These are phyloP conservation scores for Physcomitrellopsis africana DNA, from an alignment of 225 moss, liverwort and hornwort species.

Conservation along the genomic window DNA sequence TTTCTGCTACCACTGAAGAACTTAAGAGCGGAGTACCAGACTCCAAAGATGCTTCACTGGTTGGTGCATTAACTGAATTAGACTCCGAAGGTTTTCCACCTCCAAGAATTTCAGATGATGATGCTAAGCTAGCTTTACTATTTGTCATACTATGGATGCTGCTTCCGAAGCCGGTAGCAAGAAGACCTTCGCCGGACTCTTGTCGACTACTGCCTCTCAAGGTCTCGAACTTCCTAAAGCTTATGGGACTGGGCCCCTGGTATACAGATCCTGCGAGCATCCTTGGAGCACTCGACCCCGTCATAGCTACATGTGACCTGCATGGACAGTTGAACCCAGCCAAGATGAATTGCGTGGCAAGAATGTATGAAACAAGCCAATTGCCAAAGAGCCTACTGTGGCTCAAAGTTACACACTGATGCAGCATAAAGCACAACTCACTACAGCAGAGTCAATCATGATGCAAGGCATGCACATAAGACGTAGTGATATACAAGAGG, in stretches of 20 bases:
- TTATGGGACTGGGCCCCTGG: slow-evolving; percentile 65
- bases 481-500: too few species aligned
- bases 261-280: slow-evolving; percentile 88
- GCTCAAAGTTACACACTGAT: too few species aligned
- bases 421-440: too few species aligned
- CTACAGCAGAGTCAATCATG: too few species aligned
- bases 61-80: slow-evolving; percentile 62
- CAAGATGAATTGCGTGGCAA: background rate
- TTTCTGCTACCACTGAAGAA: slow-evolving; percentile 70
- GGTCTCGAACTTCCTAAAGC: slow-evolving; percentile 72
- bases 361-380: background rate
- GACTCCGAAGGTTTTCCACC: slow-evolving; percentile 54
- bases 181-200: slow-evolving; percentile 68
- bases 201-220: slow-evolving; percentile 74
- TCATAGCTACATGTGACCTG: slow-evolving; percentile 71
- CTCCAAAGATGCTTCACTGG: slow-evolving; percentile 79
- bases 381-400: too few species aligned
- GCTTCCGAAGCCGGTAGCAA: slow-evolving; percentile 64
- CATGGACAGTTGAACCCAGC: slow-evolving; percentile 25
- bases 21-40: slow-evolving; percentile 71
- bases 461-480: too few species aligned
- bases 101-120: slow-evolving; percentile 50
- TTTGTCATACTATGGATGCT: slow-evolving; percentile 41
- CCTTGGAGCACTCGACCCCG: slow-evolving; percentile 68
- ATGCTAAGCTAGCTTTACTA: slow-evolving; percentile 50